Conservation (phyloP, 805 yeast species). For the Saccharomycodes ludwigii region DNA sequence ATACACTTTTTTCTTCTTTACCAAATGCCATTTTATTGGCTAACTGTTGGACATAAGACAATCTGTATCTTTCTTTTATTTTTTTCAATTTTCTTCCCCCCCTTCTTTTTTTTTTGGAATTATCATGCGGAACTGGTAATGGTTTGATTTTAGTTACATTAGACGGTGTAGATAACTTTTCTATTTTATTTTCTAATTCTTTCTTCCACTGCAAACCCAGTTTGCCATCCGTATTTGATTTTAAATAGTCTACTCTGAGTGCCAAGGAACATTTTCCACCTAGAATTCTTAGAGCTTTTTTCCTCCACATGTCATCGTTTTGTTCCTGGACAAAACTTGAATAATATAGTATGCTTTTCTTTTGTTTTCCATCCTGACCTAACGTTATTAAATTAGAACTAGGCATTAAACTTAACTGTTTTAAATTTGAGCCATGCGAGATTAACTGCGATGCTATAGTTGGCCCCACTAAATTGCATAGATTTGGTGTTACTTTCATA, state of each 20-base stretch:
- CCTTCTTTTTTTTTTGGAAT: constrained; percentile 59
- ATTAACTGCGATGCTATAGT: constrained; percentile 62
- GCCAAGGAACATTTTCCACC: constrained; percentile 75
- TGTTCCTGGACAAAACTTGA: constrained; percentile 46
- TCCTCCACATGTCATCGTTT: constrained; percentile 10
- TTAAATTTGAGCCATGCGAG: constrained; percentile 56
- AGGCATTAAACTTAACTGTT: constrained; percentile 54
- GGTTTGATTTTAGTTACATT: constrained; percentile 58
- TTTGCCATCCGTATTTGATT: constrained; percentile 30
- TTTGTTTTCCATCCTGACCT: constrained; percentile 61
- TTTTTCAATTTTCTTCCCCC: constrained; percentile 78
- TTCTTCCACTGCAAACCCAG: constrained; percentile 46
- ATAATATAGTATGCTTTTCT: constrained; percentile 54
- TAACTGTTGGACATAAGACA: constrained; percentile 71
- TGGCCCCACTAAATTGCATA: constrained; percentile 60
- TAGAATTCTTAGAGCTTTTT: constrained; percentile 64
- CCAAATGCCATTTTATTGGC: constrained; percentile 84
- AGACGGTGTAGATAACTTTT: constrained; percentile 69
- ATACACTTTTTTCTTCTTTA: constrained; percentile 46
- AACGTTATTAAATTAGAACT: constrained; percentile 75
- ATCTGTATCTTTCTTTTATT: constrained; percentile 65
- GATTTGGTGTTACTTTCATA: constrained; percentile 63
- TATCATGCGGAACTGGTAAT: constrained; percentile 42
- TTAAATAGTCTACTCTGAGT: constrained; percentile 63
- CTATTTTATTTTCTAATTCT: constrained; percentile 54